Conservation (phyloP, 1,284 basidiomycete genomes). For the Puccinia hordei region DNA sequence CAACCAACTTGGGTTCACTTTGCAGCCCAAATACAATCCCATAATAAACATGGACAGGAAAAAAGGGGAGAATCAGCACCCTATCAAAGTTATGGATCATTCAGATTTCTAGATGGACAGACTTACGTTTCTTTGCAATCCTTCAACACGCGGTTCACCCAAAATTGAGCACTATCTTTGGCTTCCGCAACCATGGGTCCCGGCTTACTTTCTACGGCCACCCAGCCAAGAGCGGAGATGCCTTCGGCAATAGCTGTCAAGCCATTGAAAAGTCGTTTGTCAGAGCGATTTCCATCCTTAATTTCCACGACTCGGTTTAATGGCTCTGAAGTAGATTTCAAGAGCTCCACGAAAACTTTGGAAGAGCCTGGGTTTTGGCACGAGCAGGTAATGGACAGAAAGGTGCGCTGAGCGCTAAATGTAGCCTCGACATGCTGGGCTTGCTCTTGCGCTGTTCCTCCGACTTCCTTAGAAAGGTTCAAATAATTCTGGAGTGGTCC, state of each 20-base stretch:
- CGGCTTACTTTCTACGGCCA: constrained; percentile 79
- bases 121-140: constrained; percentile 86
- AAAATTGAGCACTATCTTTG: constrained; percentile 87
- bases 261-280: constrained; percentile 80
- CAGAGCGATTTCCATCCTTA: constrained; percentile 75
- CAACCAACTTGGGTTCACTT: constrained; percentile 82
- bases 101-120: not conserved
- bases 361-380: constrained; percentile 77
- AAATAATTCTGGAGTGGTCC: constrained; percentile 57
- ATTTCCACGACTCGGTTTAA: constrained; percentile 75
- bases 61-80: not conserved
- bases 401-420: constrained; percentile 70
- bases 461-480: constrained; percentile 38
- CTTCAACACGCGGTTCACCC: constrained; percentile 86
- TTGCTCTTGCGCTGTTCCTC: constrained; percentile 61
- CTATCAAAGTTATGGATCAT: not conserved
- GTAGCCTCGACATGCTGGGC: constrained; percentile 71
- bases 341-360: constrained; percentile 66
- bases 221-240: constrained; percentile 85
- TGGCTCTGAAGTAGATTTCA: constrained; percentile 73
- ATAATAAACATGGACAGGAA: not conserved
- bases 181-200: constrained; percentile 78
- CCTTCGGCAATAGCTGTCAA: constrained; percentile 80
- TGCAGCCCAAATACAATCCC: constrained; percentile 10
- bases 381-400: constrained; percentile 70